Conservation (phyloP, 495 filamentous ascomycete species). For the Hypoxylon subgilvum region DNA sequence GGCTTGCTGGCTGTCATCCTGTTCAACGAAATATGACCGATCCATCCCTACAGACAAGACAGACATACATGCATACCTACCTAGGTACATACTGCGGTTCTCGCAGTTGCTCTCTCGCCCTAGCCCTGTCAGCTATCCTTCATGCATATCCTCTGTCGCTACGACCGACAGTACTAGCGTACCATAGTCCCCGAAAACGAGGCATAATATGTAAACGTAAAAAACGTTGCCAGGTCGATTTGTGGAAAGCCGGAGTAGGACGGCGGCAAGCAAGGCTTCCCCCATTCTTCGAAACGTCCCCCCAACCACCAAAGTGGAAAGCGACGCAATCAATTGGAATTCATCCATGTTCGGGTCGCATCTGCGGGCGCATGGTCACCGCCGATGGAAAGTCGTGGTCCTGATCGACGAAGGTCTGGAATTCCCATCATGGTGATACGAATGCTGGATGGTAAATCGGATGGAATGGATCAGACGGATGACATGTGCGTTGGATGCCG, state of each 20-base stretch:
- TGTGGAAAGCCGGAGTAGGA: slow-evolving; percentile 25
- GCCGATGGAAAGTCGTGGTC: slow-evolving; percentile 20
- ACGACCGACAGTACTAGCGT: slow-evolving; percentile 5
- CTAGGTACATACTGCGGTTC: neutral
- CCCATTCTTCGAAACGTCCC: neutral
- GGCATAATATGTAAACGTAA: slow-evolving; percentile 3
- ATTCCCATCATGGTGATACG: neutral
- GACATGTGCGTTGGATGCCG: slow-evolving; percentile 2
- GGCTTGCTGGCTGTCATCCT: too few species aligned
- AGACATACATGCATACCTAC: neutral
- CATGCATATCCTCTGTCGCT: slow-evolving; percentile 4
- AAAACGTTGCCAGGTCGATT: slow-evolving; percentile 15
- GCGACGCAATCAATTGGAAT: slow-evolving; percentile 21
- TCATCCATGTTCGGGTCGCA: slow-evolving; percentile 16
- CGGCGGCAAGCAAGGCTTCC: too few species aligned
- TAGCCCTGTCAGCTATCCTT: slow-evolving; percentile 2
- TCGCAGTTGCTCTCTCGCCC: neutral
- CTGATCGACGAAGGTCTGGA: slow-evolving; percentile 19
- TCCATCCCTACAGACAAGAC: neutral
- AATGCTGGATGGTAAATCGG: neutral
- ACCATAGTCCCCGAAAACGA: slow-evolving; percentile 6
- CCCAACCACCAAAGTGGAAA: slow-evolving; percentile 21
- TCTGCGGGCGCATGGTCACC: neutral
- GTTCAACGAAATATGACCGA: slow-evolving; percentile 6
- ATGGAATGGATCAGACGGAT: slow-evolving; percentile 6